Conservation (phyloP, 202 grass and related monocot genomes). For the Zoysia matrella region DNA sequence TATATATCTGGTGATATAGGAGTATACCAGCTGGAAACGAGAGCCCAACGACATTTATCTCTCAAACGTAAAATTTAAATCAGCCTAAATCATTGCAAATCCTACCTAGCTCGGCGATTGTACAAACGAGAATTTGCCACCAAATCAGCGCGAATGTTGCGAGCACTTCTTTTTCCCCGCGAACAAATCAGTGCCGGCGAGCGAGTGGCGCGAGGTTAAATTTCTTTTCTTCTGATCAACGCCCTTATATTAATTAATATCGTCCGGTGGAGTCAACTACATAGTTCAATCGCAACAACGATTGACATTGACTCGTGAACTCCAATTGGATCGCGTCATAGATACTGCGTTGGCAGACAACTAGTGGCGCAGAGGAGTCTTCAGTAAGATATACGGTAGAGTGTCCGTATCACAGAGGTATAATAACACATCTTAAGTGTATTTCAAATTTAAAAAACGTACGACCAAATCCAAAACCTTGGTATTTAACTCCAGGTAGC, state of each 20-base stretch:
- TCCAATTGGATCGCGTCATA: conserved; percentile 3
- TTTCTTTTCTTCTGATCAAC: conserved; percentile 2
- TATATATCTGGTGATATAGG: too few relatives aligned
- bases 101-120: conserved; percentile 33
- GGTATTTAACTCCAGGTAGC: too few relatives aligned
- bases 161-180: too few relatives aligned
- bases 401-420: conserved; percentile 24
- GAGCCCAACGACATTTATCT: conserved; percentile 1
- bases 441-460: not conserved
- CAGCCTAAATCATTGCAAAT: conserved; percentile 12
- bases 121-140: conserved; percentile 23
- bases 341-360: conserved; percentile 26
- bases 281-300: conserved; percentile 16
- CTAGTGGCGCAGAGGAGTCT: conserved; percentile 13
- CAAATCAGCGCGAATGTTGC: not conserved
- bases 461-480: too few relatives aligned
- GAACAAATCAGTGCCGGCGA: conserved; percentile 5
- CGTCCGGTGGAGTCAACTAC: not conserved
- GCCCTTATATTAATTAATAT: not conserved
- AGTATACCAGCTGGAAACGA: not conserved
- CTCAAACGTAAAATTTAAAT: not conserved
- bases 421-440: not conserved
- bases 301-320: conserved; percentile 42
- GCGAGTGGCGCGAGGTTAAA: not conserved
- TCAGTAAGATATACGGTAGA: conserved; percentile 14